These are phyloP conservation scores for Zygoascus bituminiphila DNA, from an alignment of 805 yeast species.

Conservation along the genomic window DNA sequence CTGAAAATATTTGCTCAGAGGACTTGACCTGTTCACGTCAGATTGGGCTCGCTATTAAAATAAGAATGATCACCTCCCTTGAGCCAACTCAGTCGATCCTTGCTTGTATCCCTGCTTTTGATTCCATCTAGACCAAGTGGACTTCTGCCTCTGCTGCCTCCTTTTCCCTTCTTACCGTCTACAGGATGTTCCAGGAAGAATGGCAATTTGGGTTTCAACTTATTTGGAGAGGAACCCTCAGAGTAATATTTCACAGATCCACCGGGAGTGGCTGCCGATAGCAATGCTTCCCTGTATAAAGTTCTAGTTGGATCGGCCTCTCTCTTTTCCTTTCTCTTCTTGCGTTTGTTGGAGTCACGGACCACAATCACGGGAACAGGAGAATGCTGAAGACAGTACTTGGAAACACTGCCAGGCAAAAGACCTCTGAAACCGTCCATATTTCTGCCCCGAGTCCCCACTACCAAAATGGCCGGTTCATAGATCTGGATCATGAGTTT, in stretches of 20 bases:
- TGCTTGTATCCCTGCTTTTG: neutral
- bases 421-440: constrained; percentile 36
- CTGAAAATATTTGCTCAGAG: too few relatives aligned
- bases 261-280: neutral
- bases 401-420: constrained; percentile 40
- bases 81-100: neutral
- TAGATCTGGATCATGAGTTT: constrained; percentile 36
- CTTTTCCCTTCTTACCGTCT: neutral
- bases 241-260: constrained; percentile 7
- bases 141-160: neutral
- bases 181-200: constrained; percentile 5
- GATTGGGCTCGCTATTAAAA: neutral
- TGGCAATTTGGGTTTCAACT: constrained; percentile 12
- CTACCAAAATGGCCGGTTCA: constrained; percentile 38
- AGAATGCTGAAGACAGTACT: constrained; percentile 40
- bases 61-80: neutral
- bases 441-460: constrained; percentile 37
- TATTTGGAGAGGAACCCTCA: constrained; percentile 14
- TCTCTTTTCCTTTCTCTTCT: constrained; percentile 26
- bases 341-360: constrained; percentile 32
- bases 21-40: too few relatives aligned
- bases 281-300: constrained; percentile 9
- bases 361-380: constrained; percentile 41
- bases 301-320: constrained; percentile 27
- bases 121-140: neutral